These are phyloP conservation scores for Phyllostachys edulis DNA, from an alignment of 176 grass and related monocot genomes.

Conservation along the genomic window DNA sequence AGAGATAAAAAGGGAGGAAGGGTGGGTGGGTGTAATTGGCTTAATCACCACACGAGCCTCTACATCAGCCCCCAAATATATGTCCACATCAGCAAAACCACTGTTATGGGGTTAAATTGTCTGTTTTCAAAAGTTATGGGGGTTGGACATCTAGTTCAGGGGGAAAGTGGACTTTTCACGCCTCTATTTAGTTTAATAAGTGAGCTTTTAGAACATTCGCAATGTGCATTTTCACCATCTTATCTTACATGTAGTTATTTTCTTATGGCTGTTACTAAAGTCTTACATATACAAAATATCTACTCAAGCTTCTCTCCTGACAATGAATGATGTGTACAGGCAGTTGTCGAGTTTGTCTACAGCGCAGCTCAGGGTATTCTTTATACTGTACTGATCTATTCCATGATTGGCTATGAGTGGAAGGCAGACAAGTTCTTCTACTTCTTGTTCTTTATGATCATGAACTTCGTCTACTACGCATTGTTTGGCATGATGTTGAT, in stretches of 20 bases:
- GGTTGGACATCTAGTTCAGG: background rate
- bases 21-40: background rate
- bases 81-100: background rate
- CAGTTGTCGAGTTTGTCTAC: constrained; percentile 57
- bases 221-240: background rate
- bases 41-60: background rate
- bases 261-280: background rate
- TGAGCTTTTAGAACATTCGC: background rate
- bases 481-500: constrained; percentile 63
- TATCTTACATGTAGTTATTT: background rate
- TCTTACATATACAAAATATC: background rate
- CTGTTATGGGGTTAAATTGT: background rate
- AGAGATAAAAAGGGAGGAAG: background rate
- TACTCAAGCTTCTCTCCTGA: background rate
- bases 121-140: background rate
- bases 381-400: constrained; percentile 50
- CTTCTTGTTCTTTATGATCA: constrained; percentile 52
- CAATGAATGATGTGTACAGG: constrained; percentile 37
- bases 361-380: constrained; percentile 38
- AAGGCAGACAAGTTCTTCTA: constrained; percentile 43
- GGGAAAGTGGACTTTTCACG: background rate
- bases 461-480: constrained; percentile 47
- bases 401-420: constrained; percentile 61
- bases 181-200: background rate
- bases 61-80: background rate